Evolutionary conservation across 768 basidiomycete species (phyloP).

Genomic region (Leccinum broughii): DNA sequence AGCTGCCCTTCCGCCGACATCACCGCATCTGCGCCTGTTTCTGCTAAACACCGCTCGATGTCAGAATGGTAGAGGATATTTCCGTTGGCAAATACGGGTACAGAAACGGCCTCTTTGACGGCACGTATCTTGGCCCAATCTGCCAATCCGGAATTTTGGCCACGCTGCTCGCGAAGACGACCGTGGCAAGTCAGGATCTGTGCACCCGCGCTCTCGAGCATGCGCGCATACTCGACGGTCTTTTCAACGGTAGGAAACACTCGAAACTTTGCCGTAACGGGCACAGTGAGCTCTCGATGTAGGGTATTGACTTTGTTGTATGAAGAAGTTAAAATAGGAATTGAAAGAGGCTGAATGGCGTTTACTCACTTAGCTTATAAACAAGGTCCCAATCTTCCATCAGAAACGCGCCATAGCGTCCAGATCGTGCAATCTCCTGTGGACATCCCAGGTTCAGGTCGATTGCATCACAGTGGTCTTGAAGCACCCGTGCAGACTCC

Average conservation of each 20-base stretch:
- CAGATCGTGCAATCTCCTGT: conserved; percentile 89
- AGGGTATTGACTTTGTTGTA: conserved; percentile 70
- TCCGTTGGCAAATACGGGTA: conserved; percentile 97
- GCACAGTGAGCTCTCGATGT: conserved; percentile 81
- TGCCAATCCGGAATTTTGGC: conserved; percentile 80
- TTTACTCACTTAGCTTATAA: conserved; percentile 64
- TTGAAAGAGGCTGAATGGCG: not conserved
- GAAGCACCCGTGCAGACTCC: conserved; percentile 72
- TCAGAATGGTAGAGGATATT: conserved; percentile 91
- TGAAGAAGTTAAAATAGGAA: not conserved
- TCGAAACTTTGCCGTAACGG: conserved; percentile 96
- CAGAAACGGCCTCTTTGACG: conserved; percentile 84
- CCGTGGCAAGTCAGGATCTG: conserved; percentile 96
- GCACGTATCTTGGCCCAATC: conserved; percentile 89
- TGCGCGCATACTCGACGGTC: conserved; percentile 92
- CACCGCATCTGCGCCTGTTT: conserved; percentile 88
- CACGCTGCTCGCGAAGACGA: conserved; percentile 87
- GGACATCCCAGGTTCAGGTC: conserved; percentile 96
- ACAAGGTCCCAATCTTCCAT: conserved; percentile 96
- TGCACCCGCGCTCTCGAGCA: conserved; percentile 94
- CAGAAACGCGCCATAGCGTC: conserved; percentile 86
- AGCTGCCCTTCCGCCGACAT: conserved; percentile 96
- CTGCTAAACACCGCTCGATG: conserved; percentile 71
- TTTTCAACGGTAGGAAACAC: conserved; percentile 83
- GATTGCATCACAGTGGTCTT: conserved; percentile 84